phyloP scores from a whole-genome alignment of 2,329 filamentous ascomycete species.

The Thielaviopsis musarum region DNA sequence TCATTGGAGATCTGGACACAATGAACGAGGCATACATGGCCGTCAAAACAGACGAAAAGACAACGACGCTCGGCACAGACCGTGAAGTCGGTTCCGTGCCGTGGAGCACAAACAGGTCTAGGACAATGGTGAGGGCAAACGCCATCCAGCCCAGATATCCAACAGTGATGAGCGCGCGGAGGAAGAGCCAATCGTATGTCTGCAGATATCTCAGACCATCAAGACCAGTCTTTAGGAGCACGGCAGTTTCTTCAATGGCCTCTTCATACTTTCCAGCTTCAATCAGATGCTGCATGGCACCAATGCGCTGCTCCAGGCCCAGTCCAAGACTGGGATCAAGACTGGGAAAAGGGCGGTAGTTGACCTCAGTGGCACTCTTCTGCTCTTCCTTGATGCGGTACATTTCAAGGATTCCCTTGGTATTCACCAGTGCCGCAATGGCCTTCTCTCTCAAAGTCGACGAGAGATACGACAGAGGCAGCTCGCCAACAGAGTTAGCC shows the following conservation, averaged over 20 bases:
- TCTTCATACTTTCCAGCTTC: conserved; percentile 48
- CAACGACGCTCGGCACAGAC: conserved; percentile 37
- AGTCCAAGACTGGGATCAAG: conserved; percentile 43
- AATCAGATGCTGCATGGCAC: conserved; percentile 52
- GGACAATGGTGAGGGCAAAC: conserved; percentile 74
- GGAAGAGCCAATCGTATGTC: conserved; percentile 96
- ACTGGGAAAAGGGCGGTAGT: conserved; percentile 58
- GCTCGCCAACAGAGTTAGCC: conserved; percentile 86
- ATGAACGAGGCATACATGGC: conserved; percentile 63
- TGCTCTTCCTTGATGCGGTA: conserved; percentile 83
- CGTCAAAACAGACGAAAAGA: conserved; percentile 63
- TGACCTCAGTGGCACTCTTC: conserved; percentile 59
- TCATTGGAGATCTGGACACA: conserved; percentile 59
- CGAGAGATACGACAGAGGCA: conserved; percentile 69
- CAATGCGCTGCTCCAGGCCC: conserved; percentile 49
- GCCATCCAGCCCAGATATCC: conserved; percentile 94
- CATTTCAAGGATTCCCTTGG: conserved; percentile 81
- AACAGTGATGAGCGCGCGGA: conserved; percentile 71
- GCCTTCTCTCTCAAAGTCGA: conserved; percentile 62
- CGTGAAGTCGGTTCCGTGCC: conserved; percentile 48
- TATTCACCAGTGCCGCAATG: conserved; percentile 68
- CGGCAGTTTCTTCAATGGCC: conserved; percentile 62
- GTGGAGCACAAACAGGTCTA: conserved; percentile 75
- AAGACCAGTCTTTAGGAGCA: conserved; percentile 59
- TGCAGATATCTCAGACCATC: conserved; percentile 84